phyloP scores from a whole-genome alignment of 257 asterid species.

The Nicotiana benthamiana region DNA sequence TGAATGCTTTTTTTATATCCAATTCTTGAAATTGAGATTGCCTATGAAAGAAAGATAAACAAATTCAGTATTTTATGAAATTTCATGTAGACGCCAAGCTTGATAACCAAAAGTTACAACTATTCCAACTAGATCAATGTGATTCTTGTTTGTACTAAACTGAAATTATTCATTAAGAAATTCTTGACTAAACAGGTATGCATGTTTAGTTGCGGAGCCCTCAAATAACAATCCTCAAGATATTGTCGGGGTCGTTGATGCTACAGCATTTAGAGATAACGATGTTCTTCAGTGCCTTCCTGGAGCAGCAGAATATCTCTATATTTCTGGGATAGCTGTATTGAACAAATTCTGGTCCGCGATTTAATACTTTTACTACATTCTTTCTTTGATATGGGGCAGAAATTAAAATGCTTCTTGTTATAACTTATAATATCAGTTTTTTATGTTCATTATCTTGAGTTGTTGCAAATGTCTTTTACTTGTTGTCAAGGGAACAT shows the following conservation, averaged over 20 bases:
- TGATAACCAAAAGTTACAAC: too few species aligned
- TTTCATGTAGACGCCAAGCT: too few species aligned
- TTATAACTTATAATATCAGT: not conserved
- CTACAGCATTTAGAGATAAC: conserved; percentile 47
- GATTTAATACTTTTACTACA: not conserved
- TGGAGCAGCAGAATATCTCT: conserved; percentile 67
- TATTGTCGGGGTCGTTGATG: conserved; percentile 79
- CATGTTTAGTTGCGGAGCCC: conserved; percentile 79
- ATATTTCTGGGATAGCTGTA: conserved; percentile 88
- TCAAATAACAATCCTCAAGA: conserved; percentile 18
- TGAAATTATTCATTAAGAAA: not conserved
- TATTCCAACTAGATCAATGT: not conserved
- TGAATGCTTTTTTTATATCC: too few species aligned
- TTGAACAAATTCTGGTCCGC: conserved; percentile 65
- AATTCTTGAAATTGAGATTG: not conserved
- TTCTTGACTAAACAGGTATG: conserved; percentile 42
- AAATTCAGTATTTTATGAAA: not conserved
- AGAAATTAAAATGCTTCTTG: not conserved
- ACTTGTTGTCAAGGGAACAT: not conserved
- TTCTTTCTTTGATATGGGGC: not conserved
- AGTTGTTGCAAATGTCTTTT: not conserved
- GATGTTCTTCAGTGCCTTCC: conserved; percentile 58
- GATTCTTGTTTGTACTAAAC: not conserved
- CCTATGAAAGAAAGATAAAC: not conserved
- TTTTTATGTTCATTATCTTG: not conserved